A percentile compares a stretch with the other conserved stretches of the same genome.
phyloP scores from a whole-genome alignment of 331 rosid species.

The Quercus tomentella region DNA sequence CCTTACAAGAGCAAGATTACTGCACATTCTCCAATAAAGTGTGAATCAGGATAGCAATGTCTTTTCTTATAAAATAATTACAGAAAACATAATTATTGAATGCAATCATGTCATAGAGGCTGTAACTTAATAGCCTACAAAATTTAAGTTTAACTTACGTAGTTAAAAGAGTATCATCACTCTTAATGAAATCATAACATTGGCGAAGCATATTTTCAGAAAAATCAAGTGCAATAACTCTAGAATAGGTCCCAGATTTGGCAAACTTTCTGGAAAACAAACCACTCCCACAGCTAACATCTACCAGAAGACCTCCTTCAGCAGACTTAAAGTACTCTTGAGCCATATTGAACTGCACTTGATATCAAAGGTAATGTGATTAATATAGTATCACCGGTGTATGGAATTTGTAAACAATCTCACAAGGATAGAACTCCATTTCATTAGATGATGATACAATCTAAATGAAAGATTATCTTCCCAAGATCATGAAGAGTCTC shows the following conservation, averaged over 20 bases:
- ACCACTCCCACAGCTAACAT: slow-evolving; percentile 93
- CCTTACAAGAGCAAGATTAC: slow-evolving; percentile 93
- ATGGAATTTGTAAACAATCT: not conserved
- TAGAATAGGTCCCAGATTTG: slow-evolving; percentile 63
- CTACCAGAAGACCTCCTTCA: slow-evolving; percentile 80
- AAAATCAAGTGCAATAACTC: slow-evolving; percentile 80
- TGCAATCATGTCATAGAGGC: not conserved
- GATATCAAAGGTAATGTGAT: slow-evolving; percentile 1
- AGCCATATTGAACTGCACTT: slow-evolving; percentile 79
- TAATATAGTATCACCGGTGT: not conserved
- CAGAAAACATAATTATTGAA: not conserved
- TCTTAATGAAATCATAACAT: slow-evolving; percentile 74
- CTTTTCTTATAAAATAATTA: not conserved
- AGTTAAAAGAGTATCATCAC: slow-evolving; percentile 51
- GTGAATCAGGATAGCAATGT: slow-evolving; percentile 5
- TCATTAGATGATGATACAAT: not conserved
- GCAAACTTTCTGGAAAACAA: slow-evolving; percentile 85
- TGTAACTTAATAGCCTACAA: slow-evolving; percentile 8
- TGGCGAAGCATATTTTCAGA: slow-evolving; percentile 96
- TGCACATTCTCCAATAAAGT: slow-evolving; percentile 40
- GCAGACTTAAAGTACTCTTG: slow-evolving; percentile 73
- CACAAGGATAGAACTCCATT: not conserved
- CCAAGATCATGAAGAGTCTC: not conserved
- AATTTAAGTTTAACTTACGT: slow-evolving; percentile 30
- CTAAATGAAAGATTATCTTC: not conserved